phyloP scores from a whole-genome alignment of 2,329 filamentous ascomycete species.

The Ilyonectria mors-panacis region DNA sequence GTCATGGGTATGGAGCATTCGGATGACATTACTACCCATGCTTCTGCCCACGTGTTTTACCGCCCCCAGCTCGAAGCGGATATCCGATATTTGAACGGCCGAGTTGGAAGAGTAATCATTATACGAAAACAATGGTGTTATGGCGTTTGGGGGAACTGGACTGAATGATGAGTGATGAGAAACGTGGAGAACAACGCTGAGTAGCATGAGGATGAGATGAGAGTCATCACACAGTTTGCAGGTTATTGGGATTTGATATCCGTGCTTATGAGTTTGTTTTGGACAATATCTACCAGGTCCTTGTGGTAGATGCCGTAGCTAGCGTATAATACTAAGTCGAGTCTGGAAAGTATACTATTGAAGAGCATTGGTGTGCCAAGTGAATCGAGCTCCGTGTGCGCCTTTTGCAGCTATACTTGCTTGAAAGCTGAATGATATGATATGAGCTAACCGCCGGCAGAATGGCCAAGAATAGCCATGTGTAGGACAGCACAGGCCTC shows the following conservation, averaged over 20 bases:
- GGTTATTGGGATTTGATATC: constrained; percentile 16
- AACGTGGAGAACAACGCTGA: constrained; percentile 17
- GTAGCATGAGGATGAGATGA: constrained; percentile 6
- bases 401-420: not conserved
- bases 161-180: constrained; percentile 45
- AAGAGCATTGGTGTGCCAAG: not conserved
- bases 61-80: constrained; percentile 6
- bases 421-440: not conserved
- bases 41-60: not conserved
- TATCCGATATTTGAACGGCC: constrained; percentile 7
- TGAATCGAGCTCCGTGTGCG: not conserved
- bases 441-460: not conserved
- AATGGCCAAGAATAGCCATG: too few species aligned
- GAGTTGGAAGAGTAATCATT: constrained; percentile 26
- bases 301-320: constrained; percentile 22
- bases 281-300: not conserved
- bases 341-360: not conserved
- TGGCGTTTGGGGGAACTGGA: constrained; percentile 38
- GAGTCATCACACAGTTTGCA: constrained; percentile 2
- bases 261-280: constrained; percentile 10
- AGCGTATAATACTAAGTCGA: constrained; percentile 23
- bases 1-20: not conserved
- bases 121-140: constrained; percentile 39
- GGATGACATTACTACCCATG: not conserved
- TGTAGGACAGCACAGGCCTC: too few species aligned